Base-by-base conservation (phyloP, 1,284 basidiomycete genomes). In the Sparassis latifolia region DNA sequence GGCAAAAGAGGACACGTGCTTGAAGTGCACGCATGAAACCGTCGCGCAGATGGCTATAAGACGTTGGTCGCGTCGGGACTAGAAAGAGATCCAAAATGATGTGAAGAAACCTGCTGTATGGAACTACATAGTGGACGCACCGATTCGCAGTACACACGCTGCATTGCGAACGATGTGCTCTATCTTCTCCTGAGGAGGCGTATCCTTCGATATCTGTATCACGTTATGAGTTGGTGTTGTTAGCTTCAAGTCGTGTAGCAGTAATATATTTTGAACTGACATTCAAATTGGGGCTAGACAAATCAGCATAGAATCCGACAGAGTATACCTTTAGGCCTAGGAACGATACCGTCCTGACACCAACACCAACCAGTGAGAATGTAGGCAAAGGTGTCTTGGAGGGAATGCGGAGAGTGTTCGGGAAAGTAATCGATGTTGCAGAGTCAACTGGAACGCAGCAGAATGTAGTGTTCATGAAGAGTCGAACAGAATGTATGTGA, bases 321-420 rank as follows among this genome's bases (percentile, higher is more conserved):
- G 89, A 88, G 66, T 95, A 95, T 7, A 94, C 92, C 56, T 86
- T 79, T 52, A 95, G 77, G 4, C 80, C 74, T 42, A 95, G 70
- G 68, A 95, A 92, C 9, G 89, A 88, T 42, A 95, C 92, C 0
- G 84, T 90, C 42, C 92, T 75, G 33, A 92, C 89, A 42, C 92
- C 92, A 2, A 89, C 70, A 1, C 92, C 92, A 9, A 94, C 69
- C 4, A 95, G 76, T 12, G 79, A 76, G 59, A 89, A 78, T 2
- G 75, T 69, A 7, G 84, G 80, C 10, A 80, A 65, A 5, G 78
- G 74, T 9, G 76, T 66, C 60, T 80, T 84, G 28, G 85, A 81
- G 31, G 81, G 77, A 33, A 87, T 73, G 27, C 62, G 72, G 20
- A 89, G 70, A 3, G 72, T 76, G 44, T 73, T 82, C 2, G 88